phyloP scores from a whole-genome alignment of 2,329 filamentous ascomycete genomes.

The Ophiocordyceps sinensis region DNA sequence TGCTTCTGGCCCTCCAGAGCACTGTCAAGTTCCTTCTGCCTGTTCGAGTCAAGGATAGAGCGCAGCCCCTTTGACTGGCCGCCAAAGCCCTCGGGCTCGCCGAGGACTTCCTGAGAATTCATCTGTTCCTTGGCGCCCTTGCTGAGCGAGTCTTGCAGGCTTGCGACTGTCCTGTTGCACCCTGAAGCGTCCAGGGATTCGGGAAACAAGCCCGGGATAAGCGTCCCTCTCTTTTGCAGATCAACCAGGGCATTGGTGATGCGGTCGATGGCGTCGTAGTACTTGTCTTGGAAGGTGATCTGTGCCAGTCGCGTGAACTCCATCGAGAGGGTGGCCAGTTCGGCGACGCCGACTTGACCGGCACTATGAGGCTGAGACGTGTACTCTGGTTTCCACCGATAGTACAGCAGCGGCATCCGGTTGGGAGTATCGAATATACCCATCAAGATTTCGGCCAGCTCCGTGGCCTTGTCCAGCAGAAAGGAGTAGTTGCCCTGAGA shows the following conservation, averaged over 20 bases:
- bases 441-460: slow-evolving; percentile 69
- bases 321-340: slow-evolving; percentile 66
- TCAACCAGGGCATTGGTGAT: slow-evolving; percentile 69
- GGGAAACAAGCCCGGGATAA: slow-evolving; percentile 69
- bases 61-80: slow-evolving; percentile 1
- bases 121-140: slow-evolving; percentile 19
- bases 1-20: slow-evolving; percentile 1
- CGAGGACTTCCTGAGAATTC: slow-evolving; percentile 15
- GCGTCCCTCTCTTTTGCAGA: slow-evolving; percentile 54
- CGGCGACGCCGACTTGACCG: slow-evolving; percentile 43
- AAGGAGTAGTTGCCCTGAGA: slow-evolving; percentile 40
- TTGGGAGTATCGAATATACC: slow-evolving; percentile 85
- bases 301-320: slow-evolving; percentile 86
- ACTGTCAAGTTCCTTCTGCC: background rate
- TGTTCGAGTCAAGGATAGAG: slow-evolving; percentile 1
- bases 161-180: slow-evolving; percentile 45
- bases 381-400: slow-evolving; percentile 57
- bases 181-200: slow-evolving; percentile 64
- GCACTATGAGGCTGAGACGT: slow-evolving; percentile 51
- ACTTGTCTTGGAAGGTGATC: slow-evolving; percentile 65
- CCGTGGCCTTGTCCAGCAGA: slow-evolving; percentile 62
- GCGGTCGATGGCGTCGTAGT: slow-evolving; percentile 79
- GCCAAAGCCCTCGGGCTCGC: slow-evolving; percentile 14
- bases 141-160: slow-evolving; percentile 14
- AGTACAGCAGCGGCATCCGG: slow-evolving; percentile 75